A percentile compares a stretch with the other conserved stretches of the same genome.
Conservation (phyloP, 495 filamentous ascomycete genomes). For the Tuber melanosporum region DNA sequence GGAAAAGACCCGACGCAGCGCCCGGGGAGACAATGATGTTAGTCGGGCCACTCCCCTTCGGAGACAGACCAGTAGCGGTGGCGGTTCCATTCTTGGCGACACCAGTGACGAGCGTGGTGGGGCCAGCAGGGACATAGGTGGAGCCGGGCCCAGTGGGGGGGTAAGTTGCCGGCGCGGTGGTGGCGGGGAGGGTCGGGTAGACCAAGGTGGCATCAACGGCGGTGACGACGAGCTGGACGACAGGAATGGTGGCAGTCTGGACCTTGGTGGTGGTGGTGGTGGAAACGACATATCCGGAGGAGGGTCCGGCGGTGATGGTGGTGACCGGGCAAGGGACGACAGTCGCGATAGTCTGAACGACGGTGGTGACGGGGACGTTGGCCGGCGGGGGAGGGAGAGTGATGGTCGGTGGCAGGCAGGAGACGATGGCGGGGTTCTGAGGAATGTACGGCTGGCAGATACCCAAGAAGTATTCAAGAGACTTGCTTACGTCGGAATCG, state of each 20-base stretch:
- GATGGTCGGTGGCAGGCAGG: conserved; percentile 58
- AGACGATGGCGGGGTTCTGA: conserved; percentile 78
- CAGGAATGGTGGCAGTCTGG: conserved; percentile 27
- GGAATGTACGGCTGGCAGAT: conserved; percentile 73
- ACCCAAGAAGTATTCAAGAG: conserved; percentile 79
- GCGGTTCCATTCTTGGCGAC: background rate
- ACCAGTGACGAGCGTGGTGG: conserved; percentile 26
- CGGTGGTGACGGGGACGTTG: conserved; percentile 51
- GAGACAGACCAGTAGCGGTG: background rate
- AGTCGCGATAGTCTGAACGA: conserved; percentile 49
- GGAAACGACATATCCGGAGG: conserved; percentile 52
- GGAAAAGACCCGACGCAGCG: conserved; percentile 25
- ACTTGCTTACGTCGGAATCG: conserved; percentile 59
- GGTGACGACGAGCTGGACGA: conserved; percentile 28
- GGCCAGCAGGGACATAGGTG: conserved; percentile 5
- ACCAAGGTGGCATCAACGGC: conserved; percentile 33
- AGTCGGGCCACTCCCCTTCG: conserved; percentile 5
- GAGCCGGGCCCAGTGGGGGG: background rate
- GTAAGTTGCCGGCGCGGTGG: background rate
- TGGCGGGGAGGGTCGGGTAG: conserved; percentile 20
- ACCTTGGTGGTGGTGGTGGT: conserved; percentile 36
- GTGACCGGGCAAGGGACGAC: conserved; percentile 50
- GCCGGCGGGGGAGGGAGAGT: conserved; percentile 52
- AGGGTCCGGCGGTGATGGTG: conserved; percentile 54
- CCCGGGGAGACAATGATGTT: conserved; percentile 14